Evolutionary conservation across 2,329 filamentous ascomycete genomes (phyloP), one percentile per base, ranked within the genome.

Genomic region (Exophiala sp.): DNA sequence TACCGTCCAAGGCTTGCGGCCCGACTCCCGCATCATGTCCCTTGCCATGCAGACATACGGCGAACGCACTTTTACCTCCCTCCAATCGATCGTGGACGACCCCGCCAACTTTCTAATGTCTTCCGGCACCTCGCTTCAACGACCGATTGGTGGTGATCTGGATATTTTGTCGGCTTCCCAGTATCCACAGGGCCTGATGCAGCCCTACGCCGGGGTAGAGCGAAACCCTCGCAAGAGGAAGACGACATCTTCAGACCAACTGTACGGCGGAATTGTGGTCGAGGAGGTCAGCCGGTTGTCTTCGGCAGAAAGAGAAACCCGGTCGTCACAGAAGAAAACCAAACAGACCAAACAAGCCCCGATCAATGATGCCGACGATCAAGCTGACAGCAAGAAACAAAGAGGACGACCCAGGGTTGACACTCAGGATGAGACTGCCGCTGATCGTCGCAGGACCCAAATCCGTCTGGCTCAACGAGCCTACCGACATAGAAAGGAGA

Each of bases 401-500:
- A 75, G 88, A 63, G 88, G 88, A 6, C 77, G 88, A 48, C 88
- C 88, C 4, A 74, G 86, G 43, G 74, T 93, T 13, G 82, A 90
- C 58, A 80, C 81, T n/a, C 81, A 81, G 53, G 86, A 91, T 67
- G 81, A 88, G 67, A 89, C 83, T 19, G 81, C 85, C 54, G 81
- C 80, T 46, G 87, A 86, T 85, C 83, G 88, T 55, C 84, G 89
- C 45, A 80, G 89, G 47, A 91, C 87, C 3, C 89, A 95, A 65
- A 93, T 95, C 56, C 82, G 89, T 19, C 77, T 91, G 47, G 89
- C 89, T 1, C 89, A 95, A 66, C 43, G 88, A 58, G 88, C 88
- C 1, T 95, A 95, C 63, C 81, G 89, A 13, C 81, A 85, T 62
- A 82, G 89, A 44, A 95, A 95, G 68, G 89, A 95, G 63, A 83